Conservation (phyloP, 208 protist species). For the Balamuthia mandrillaris region DNA sequence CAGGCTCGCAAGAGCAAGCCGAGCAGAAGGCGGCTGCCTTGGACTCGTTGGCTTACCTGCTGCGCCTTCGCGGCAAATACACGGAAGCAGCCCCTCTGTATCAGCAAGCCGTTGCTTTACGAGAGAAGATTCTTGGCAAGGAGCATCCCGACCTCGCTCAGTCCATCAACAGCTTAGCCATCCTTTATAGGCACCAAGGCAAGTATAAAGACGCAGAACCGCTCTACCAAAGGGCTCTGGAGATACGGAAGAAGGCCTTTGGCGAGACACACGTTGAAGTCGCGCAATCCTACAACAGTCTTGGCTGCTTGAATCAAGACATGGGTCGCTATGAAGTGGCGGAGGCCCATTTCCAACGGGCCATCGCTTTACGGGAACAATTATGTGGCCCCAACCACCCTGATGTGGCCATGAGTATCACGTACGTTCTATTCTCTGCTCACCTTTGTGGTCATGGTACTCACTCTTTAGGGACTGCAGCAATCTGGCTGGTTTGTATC, state of each 20-base stretch:
- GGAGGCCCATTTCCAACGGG: not conserved
- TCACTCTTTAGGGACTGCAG: not conserved
- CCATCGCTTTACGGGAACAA: not conserved
- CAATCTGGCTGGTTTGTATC: slow-evolving; percentile 8
- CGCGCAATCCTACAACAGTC: not conserved
- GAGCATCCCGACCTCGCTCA: not conserved
- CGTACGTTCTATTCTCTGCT: not conserved
- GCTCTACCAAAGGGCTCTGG: not conserved
- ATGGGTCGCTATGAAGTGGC: slow-evolving; percentile 13
- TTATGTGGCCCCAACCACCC: not conserved
- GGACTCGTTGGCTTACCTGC: not conserved
- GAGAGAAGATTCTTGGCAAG: not conserved
- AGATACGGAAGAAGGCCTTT: slow-evolving; percentile 6
- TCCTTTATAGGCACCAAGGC: not conserved
- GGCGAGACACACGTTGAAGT: not conserved
- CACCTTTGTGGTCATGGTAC: not conserved
- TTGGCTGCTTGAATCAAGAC: slow-evolving; percentile 35
- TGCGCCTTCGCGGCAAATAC: not conserved
- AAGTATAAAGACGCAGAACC: slow-evolving; percentile 1
- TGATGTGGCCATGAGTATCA: not conserved
- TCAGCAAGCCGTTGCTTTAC: not conserved
- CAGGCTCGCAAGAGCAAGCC: not conserved
- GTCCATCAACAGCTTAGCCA: not conserved
- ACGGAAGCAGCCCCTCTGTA: not conserved
- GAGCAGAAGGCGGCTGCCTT: no score